These are phyloP conservation scores for Garcia nutans DNA, from an alignment of 345 rosid species.

Conservation along the genomic window DNA sequence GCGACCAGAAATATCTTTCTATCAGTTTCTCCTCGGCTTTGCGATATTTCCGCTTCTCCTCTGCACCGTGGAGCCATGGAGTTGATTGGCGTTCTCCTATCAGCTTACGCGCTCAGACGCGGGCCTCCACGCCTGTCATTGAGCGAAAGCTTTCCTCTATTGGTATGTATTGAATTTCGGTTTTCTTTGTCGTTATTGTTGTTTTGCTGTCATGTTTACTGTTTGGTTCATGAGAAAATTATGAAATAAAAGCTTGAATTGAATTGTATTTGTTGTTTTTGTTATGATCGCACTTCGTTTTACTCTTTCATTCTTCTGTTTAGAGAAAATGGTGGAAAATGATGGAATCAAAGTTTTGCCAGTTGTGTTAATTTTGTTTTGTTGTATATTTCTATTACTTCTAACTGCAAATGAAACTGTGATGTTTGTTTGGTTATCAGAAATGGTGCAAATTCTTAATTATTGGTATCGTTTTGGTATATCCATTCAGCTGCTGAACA, in stretches of 20 bases:
- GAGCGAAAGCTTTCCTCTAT: conserved; percentile 67
- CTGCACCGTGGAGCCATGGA: conserved; percentile 72
- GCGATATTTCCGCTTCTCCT: conserved; percentile 41
- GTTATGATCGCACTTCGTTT: not conserved
- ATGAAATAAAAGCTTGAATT: not conserved
- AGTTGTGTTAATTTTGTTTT: too few species aligned
- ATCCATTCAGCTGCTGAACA: conserved; percentile 72
- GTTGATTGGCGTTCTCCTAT: conserved; percentile 57
- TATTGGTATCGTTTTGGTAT: conserved; percentile 6
- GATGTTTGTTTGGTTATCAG: not conserved
- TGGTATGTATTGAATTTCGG: conserved; percentile 38
- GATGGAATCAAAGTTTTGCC: not conserved
- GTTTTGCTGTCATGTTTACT: not conserved
- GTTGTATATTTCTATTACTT: not conserved
- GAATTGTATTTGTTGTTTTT: not conserved
- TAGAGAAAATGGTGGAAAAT: not conserved
- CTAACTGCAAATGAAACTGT: not conserved
- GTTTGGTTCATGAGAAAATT: not conserved
- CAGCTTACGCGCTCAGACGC: conserved; percentile 60
- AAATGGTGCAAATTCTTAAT: not conserved
- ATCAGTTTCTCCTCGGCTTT: conserved; percentile 44
- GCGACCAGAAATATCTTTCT: conserved; percentile 38
- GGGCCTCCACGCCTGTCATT: conserved; percentile 53
- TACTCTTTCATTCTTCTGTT: not conserved
- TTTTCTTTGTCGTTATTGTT: not conserved